Percentiles rank a stretch among this genome's conserved stretches.
phyloP scores from a whole-genome alignment of 164 flowering plant species.

The Annona cherimola region DNA sequence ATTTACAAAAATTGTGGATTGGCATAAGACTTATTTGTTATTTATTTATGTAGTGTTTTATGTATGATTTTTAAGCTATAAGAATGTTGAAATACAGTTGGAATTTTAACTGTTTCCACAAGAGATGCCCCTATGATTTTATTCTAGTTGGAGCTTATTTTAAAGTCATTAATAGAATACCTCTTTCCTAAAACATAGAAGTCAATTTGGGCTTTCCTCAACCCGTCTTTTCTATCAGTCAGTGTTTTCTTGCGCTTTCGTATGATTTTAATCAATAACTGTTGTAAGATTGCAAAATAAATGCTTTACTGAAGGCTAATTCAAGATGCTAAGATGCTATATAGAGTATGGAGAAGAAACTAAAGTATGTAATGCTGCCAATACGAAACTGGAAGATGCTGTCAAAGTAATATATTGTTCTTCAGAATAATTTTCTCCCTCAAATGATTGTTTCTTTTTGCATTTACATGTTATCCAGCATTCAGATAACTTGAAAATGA shows the following conservation, averaged over 20 bases:
- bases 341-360: constrained; percentile 78
- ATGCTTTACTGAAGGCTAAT: constrained; percentile 80
- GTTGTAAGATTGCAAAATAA: constrained; percentile 80
- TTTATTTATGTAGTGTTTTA: too few species aligned
- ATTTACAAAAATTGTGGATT: too few species aligned
- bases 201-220: background rate
- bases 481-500: background rate
- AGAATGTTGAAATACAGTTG: too few species aligned
- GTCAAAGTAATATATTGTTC: constrained; percentile 46
- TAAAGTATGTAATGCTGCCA: constrained; percentile 75
- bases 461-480: background rate
- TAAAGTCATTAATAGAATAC: too few species aligned
- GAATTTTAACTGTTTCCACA: too few species aligned
- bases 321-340: constrained; percentile 60
- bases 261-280: constrained; percentile 10
- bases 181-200: background rate
- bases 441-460: background rate
- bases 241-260: background rate
- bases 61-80: too few species aligned
- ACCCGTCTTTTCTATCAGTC: background rate
- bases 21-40: too few species aligned
- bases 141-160: too few species aligned
- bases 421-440: background rate
- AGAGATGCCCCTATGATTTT: too few species aligned
- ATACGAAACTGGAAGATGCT: constrained; percentile 67